phyloP scores from a whole-genome alignment of 2,329 filamentous ascomycete species.

The Claviceps maximensis region DNA sequence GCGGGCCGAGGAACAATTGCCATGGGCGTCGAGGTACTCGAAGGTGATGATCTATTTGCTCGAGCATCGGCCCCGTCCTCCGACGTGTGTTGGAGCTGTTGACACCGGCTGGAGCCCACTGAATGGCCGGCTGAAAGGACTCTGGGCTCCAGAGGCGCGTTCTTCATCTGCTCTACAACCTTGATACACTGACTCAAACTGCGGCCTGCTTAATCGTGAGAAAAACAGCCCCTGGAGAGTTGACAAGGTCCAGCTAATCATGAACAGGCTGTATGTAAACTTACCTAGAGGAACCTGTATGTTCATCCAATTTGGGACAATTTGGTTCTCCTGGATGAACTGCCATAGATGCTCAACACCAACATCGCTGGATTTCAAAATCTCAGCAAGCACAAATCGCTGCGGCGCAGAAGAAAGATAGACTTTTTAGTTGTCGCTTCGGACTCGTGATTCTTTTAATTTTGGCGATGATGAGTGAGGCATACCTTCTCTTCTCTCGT shows the following conservation, averaged over 20 bases:
- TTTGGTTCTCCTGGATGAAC: slow-evolving; percentile 30
- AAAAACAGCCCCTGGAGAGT: not conserved
- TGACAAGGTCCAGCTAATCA: not conserved
- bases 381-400: slow-evolving; percentile 45
- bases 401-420: slow-evolving; percentile 13
- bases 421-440: not conserved
- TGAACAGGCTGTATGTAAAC: slow-evolving; percentile 7
- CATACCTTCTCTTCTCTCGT: slow-evolving; percentile 9
- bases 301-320: slow-evolving; percentile 32
- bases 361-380: slow-evolving; percentile 42
- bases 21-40: not conserved
- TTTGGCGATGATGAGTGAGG: not conserved
- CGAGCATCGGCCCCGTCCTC: not conserved
- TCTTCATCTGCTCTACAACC: slow-evolving; percentile 25
- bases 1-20: slow-evolving; percentile 14
- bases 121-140: slow-evolving; percentile 24
- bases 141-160: slow-evolving; percentile 17
- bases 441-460: not conserved
- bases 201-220: slow-evolving; percentile 22
- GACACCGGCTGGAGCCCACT: slow-evolving; percentile 14
- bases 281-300: slow-evolving; percentile 36
- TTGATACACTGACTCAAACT: slow-evolving; percentile 33
- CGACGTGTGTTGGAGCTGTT: not conserved
- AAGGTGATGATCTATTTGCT: slow-evolving; percentile 1
- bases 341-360: slow-evolving; percentile 31